phyloP scores from a whole-genome alignment of 2,329 filamentous ascomycete species.

The Claviceps cyperi region DNA sequence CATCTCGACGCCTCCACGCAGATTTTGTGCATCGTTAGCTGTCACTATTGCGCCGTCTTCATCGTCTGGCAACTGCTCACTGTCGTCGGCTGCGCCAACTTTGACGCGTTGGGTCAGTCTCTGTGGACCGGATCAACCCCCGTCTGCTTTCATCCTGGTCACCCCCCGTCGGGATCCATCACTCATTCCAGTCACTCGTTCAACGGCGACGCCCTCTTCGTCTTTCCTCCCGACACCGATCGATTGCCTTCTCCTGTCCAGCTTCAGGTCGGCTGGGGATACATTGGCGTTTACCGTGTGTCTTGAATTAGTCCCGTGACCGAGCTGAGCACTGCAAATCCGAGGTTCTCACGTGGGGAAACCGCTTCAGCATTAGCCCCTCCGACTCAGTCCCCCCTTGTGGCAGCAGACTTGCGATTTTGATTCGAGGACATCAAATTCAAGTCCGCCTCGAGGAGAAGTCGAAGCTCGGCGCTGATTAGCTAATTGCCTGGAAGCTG shows the following conservation, averaged over 20 bases:
- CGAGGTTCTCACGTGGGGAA: background rate
- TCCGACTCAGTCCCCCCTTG: background rate
- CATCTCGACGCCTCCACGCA: slow-evolving; percentile 1
- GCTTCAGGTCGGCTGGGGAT: background rate
- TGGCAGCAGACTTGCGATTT: background rate
- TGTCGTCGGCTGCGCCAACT: background rate
- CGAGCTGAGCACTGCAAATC: background rate
- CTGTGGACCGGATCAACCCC: background rate
- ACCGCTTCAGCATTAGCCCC: background rate
- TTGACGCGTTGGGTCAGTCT: slow-evolving; percentile 1
- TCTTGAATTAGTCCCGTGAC: background rate
- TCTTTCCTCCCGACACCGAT: background rate
- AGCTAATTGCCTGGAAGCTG: background rate
- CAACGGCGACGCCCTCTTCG: background rate
- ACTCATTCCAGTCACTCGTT: slow-evolving; percentile 3
- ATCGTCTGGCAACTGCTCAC: background rate
- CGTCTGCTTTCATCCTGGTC: background rate
- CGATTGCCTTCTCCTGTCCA: background rate
- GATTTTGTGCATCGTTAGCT: background rate
- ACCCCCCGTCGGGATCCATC: background rate
- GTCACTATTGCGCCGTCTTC: background rate
- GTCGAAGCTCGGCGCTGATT: background rate
- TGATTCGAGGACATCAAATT: background rate
- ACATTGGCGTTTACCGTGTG: background rate
- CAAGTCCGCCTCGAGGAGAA: background rate